These are phyloP conservation scores for Kuraishia cidri DNA, from an alignment of 805 yeast species.

Conservation along the genomic window DNA sequence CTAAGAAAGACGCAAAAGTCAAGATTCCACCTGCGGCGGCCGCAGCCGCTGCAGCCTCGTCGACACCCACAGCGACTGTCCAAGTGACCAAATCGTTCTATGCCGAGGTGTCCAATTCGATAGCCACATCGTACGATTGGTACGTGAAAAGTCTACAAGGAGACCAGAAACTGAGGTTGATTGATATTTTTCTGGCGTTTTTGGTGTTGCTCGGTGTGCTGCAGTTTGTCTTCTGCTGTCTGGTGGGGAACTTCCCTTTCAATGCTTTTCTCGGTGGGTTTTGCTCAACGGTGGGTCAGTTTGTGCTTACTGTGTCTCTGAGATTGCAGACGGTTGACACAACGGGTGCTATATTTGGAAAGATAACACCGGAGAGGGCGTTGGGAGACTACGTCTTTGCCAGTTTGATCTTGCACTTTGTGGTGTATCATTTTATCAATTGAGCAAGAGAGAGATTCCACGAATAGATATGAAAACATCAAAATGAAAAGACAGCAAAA, in stretches of 20 bases:
- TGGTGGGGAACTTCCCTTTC: slow-evolving; percentile 90
- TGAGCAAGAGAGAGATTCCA: no score
- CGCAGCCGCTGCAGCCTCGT: slow-evolving; percentile 2
- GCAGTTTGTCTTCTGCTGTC: slow-evolving; percentile 69
- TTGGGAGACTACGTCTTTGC: slow-evolving; percentile 87
- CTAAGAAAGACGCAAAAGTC: slow-evolving; percentile 25
- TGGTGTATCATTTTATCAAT: slow-evolving; percentile 85
- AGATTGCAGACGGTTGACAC: slow-evolving; percentile 55
- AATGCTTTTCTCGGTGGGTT: slow-evolving; percentile 95
- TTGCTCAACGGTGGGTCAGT: slow-evolving; percentile 88
- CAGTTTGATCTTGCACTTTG: slow-evolving; percentile 80
- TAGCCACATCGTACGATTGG: slow-evolving; percentile 19
- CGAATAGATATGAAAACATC: no score
- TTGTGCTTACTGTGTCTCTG: slow-evolving; percentile 77
- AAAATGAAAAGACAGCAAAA: no score
- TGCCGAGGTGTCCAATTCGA: slow-evolving; percentile 20
- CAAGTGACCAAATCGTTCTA: slow-evolving; percentile 12
- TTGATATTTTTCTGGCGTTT: slow-evolving; percentile 71
- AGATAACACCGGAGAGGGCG: slow-evolving; percentile 38
- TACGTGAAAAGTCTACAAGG: slow-evolving; percentile 18
- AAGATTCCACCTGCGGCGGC: slow-evolving; percentile 1
- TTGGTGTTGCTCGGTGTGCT: slow-evolving; percentile 65
- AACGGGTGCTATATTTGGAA: slow-evolving; percentile 11
- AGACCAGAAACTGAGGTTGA: slow-evolving; percentile 43
- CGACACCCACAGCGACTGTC: slow-evolving; percentile 2